A percentile compares a stretch with the other conserved stretches of the same genome.
Conservation (phyloP, 73 alveolate genomes). For the Tetrahymena borealis region DNA sequence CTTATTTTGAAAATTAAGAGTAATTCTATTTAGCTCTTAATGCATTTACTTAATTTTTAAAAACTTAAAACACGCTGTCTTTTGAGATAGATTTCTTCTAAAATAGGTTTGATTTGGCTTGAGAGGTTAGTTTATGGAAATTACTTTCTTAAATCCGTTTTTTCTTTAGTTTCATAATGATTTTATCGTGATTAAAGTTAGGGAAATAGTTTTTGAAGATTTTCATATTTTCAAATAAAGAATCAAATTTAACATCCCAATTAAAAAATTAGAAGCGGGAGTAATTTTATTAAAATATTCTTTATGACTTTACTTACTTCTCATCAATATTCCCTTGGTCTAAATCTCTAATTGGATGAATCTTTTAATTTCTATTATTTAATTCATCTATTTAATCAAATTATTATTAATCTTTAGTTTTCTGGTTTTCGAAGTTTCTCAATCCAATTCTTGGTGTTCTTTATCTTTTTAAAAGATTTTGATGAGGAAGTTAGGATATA, state of each 20-base stretch:
- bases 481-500: neutral
- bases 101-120: neutral
- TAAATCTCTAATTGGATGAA: neutral
- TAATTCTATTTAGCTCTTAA: neutral
- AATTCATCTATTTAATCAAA: too few relatives aligned
- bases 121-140: neutral
- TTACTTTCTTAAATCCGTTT: neutral
- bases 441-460: neutral
- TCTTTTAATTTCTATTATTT: too few relatives aligned
- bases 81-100: neutral
- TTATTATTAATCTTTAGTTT: too few relatives aligned
- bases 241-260: neutral
- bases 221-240: neutral
- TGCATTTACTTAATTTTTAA: neutral
- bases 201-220: neutral
- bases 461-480: neutral
- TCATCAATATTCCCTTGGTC: neutral
- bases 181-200: neutral
- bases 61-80: neutral
- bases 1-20: neutral
- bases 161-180: neutral
- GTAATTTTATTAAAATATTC: neutral
- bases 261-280: neutral
- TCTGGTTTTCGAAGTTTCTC: too few relatives aligned
- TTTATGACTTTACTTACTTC: neutral